These are phyloP conservation scores for Clavispora fructus DNA, from an alignment of 805 yeast species.

Conservation along the genomic window DNA sequence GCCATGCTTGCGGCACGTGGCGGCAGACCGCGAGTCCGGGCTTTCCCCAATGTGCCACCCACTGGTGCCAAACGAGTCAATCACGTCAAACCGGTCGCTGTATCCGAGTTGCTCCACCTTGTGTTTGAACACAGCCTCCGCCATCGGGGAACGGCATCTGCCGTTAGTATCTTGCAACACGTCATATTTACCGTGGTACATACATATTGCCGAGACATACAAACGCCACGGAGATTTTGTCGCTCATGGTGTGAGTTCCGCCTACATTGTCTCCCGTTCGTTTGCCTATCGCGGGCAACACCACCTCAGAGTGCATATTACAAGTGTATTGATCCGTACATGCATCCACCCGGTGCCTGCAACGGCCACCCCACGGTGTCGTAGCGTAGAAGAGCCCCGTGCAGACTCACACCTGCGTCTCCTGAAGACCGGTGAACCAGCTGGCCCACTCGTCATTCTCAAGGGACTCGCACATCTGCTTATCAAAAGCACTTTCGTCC, in stretches of 20 bases:
- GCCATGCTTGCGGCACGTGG: slow-evolving; percentile 63
- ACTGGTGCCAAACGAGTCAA: slow-evolving; percentile 88
- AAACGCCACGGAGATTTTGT: slow-evolving; percentile 64
- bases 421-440: slow-evolving; percentile 9
- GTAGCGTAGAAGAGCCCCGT: no score
- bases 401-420: neutral
- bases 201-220: slow-evolving; percentile 88
- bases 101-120: slow-evolving; percentile 50
- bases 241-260: neutral
- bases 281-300: slow-evolving; percentile 8
- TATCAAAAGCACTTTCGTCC: slow-evolving; percentile 16
- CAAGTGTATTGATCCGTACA: no score
- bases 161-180: slow-evolving; percentile 13
- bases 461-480: slow-evolving; percentile 23
- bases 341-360: no score
- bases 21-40: slow-evolving; percentile 72
- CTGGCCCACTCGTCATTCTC: slow-evolving; percentile 32
- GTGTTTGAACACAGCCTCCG: slow-evolving; percentile 83
- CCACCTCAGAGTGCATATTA: neutral
- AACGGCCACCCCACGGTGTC: no score
- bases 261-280: neutral
- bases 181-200: slow-evolving; percentile 20
- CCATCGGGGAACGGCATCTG: slow-evolving; percentile 96
- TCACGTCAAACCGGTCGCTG: slow-evolving; percentile 39
- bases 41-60: slow-evolving; percentile 77